Evolutionary conservation across 176 grass and related monocot species (phyloP).

Genomic region (Tillandsia fasciculata): DNA sequence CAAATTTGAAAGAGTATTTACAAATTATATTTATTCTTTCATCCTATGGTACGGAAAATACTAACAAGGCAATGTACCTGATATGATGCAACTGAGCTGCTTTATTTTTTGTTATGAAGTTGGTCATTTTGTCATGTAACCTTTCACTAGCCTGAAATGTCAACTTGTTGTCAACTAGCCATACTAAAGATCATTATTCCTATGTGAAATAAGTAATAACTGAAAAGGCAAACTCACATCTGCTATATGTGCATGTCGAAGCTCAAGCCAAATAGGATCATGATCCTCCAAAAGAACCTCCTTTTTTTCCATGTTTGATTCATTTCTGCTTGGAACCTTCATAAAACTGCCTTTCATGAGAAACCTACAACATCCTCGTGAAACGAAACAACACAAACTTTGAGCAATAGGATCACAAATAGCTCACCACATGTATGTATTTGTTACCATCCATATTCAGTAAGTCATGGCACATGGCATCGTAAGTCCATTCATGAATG

Average conservation of each 20-base stretch:
- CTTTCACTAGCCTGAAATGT: slow-evolving; percentile 55
- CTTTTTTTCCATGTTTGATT: slow-evolving; percentile 53
- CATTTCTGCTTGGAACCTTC: slow-evolving; percentile 60
- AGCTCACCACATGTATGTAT: slow-evolving; percentile 76
- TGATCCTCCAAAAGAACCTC: slow-evolving; percentile 88
- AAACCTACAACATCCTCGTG: neutral
- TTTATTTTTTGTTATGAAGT: slow-evolving; percentile 83
- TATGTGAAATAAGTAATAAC: slow-evolving; percentile 13
- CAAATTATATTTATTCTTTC: neutral
- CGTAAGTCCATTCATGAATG: slow-evolving; percentile 99
- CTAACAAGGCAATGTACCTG: slow-evolving; percentile 33
- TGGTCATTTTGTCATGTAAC: slow-evolving; percentile 81
- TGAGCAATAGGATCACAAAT: neutral
- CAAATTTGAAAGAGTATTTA: neutral
- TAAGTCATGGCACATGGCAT: slow-evolving; percentile 96
- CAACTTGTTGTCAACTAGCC: neutral
- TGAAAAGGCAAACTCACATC: slow-evolving; percentile 41
- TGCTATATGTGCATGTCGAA: slow-evolving; percentile 71
- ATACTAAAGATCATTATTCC: neutral
- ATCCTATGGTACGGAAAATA: neutral
- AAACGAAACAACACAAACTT: neutral
- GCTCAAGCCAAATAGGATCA: slow-evolving; percentile 93
- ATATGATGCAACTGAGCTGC: slow-evolving; percentile 64
- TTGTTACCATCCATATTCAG: slow-evolving; percentile 90
- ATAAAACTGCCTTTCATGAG: slow-evolving; percentile 20